Base-by-base conservation (phyloP, 2,329 filamentous ascomycete genomes). In the Metarhizium brunneum region DNA sequence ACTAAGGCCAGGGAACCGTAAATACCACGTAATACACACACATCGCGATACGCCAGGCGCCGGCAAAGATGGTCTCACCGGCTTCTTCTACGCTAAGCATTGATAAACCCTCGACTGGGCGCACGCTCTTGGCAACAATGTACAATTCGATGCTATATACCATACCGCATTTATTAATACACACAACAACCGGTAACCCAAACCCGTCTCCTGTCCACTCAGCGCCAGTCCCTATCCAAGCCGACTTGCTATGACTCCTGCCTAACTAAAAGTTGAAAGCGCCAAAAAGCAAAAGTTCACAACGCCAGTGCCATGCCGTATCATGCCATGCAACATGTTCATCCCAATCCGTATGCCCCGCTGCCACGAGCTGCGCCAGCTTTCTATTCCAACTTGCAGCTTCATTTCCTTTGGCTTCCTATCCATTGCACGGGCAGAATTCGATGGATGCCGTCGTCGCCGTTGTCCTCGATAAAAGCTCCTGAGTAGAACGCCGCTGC, bases 281-380 rank as follows among this genome's bases (percentile, higher is more conserved):
- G 32, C 40, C 43, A 20, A 55, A 48, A 47, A 25, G 25, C 11
- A 29, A 47, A 38, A 30, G 6, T 29, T 7, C 32, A 29, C 18
- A 57, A 57, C 55, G 55, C 55, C 55, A 52, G 38, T 52, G n/a
- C 47, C 47, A 53, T 53, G 50, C 50, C 50, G 32, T 53, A 20
- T 50, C 50, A 38, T 53, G 51, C 47, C 40, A 56, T 55, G 54
- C 54, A 53, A 53, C 25, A 18, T 32, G 36, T 18, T 38, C 50
- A 48, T 48, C 45, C 45, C 45, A 30, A 30, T 30, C 25, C 45
- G 13, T 29, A 30, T 48, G 11, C 45, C 6, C 8, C 6, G 45
- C 45, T 48, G 18, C 45, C 45, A 6, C 14, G 25, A 30, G 45
- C 45, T 48, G 25, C 25, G 25, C 6, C 25, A 8, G 13, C 20